phyloP scores from a whole-genome alignment of 306 rosid species.

The Benincasa hispida region DNA sequence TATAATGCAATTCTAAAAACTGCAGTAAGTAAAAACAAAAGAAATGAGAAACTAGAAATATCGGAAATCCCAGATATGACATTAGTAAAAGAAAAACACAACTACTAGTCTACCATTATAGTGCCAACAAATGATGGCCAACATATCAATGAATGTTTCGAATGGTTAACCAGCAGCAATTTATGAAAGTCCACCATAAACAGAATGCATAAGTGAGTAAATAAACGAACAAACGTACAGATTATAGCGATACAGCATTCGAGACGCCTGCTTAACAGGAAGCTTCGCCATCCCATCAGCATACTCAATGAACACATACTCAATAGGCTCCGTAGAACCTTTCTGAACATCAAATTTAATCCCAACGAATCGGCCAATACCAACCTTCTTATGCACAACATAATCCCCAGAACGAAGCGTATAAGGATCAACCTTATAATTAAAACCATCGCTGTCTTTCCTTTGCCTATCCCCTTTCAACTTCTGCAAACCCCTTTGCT shows the following conservation, averaged over 20 bases:
- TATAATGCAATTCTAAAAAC: not conserved
- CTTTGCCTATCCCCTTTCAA: conserved; percentile 44
- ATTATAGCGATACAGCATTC: conserved; percentile 76
- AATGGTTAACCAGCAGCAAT: not conserved
- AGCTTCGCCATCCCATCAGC: conserved; percentile 97
- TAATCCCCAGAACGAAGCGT: conserved; percentile 81
- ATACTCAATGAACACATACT: conserved; percentile 84
- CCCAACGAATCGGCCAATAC: conserved; percentile 79
- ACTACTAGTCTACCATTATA: too few species aligned
- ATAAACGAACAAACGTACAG: conserved; percentile 45
- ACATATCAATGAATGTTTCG: not conserved
- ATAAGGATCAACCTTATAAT: conserved; percentile 73
- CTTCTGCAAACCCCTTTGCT: conserved; percentile 79
- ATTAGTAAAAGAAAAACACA: too few species aligned
- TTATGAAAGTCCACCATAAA: not conserved
- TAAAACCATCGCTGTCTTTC: conserved; percentile 25
- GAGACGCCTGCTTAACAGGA: conserved; percentile 78
- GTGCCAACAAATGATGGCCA: too few species aligned
- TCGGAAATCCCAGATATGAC: not conserved
- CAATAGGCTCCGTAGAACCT: conserved; percentile 34
- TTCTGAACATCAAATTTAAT: conserved; percentile 56
- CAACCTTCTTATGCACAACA: conserved; percentile 92
- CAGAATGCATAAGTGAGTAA: not conserved
- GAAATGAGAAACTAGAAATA: not conserved
- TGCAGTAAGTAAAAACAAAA: not conserved